Conservation (phyloP, 2,329 filamentous ascomycete genomes). For the Kalmusia sp. region DNA sequence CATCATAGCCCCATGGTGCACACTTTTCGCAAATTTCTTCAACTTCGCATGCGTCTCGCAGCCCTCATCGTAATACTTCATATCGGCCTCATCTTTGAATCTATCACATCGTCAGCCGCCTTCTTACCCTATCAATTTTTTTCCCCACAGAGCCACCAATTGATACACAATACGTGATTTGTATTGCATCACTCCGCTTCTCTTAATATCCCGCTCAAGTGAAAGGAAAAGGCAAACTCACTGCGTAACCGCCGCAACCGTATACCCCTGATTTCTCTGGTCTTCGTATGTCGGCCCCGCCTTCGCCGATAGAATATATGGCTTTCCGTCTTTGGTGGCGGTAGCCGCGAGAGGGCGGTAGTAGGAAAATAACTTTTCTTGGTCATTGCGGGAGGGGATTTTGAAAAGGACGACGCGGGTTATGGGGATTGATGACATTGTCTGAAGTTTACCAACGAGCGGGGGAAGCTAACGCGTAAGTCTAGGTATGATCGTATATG, state of each 20-base stretch:
- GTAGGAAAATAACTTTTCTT: neutral
- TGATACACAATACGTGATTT: too few relatives aligned
- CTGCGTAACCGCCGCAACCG: neutral
- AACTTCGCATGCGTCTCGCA: constrained; percentile 1
- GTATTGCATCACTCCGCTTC: too few relatives aligned
- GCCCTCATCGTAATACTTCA: neutral
- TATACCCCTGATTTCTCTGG: neutral
- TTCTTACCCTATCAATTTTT: neutral
- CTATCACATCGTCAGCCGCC: neutral
- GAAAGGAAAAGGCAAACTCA: neutral
- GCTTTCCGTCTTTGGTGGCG: neutral
- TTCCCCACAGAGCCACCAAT: neutral
- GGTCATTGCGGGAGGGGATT: neutral
- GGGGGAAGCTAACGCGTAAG: too few relatives aligned
- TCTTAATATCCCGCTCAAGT: too few relatives aligned
- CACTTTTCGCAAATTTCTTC: neutral
- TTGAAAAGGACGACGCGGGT: neutral
- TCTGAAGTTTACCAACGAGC: too few relatives aligned
- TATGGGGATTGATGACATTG: neutral
- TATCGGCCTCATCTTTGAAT: neutral
- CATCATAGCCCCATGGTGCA: neutral
- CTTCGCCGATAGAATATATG: neutral
- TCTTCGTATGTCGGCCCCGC: neutral
- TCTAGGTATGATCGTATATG: too few relatives aligned
- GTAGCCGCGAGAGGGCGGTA: neutral